Evolutionary conservation across 2,329 filamentous ascomycete species (phyloP), one percentile per base, ranked within the genome.

Genomic region (Grosmannia clavigera): DNA sequence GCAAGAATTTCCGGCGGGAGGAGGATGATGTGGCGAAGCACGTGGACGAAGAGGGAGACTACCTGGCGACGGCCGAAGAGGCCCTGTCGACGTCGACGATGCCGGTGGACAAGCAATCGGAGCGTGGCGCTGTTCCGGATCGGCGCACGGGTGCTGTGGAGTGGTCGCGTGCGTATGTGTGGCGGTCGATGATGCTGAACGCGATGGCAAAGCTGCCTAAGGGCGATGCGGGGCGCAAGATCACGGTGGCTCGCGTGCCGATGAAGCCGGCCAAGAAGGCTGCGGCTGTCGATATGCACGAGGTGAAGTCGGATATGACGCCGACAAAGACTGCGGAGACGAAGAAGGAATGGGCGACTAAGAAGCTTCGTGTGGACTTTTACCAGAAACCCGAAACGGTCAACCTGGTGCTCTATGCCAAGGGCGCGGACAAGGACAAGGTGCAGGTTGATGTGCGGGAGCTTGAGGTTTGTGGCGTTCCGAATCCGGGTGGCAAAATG

Each of bases 131-230:
- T 1, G 33, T n/a, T n/a, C 46, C 10, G 19, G 38, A 12, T 14
- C 35, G 22, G 3, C 25, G 33, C 29, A 43, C 19, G 22, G 29
- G 61, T 14, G 64, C 65, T 10, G 43, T 60, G 0, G 68, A 69
- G 50, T 73, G 70, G 70, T 74, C 75, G 33, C 71, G 72, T 38
- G 78, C 77, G 1, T 74, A 74, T 58, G 70, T 73, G 0, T 72
- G 79, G 68, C 74, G 81, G 4, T 66, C 75, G 27, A 77, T 81
- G 67, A 72, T 75, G n/a, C 70, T 84, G 9, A 68, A 65, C 0
- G 68, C 68, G 29, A 68, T 84, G 71, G 73, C 75, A 53, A 71
- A 69, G 55, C 69, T 81, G 29, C 74, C 76, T 0, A 67, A 65
- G 14, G 76, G 76, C 2, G 74, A 80, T 55, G 68, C 73, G 1